Evolutionary conservation across 768 basidiomycete genomes (phyloP).

Genomic region (Guyanaporus albipodus): DNA sequence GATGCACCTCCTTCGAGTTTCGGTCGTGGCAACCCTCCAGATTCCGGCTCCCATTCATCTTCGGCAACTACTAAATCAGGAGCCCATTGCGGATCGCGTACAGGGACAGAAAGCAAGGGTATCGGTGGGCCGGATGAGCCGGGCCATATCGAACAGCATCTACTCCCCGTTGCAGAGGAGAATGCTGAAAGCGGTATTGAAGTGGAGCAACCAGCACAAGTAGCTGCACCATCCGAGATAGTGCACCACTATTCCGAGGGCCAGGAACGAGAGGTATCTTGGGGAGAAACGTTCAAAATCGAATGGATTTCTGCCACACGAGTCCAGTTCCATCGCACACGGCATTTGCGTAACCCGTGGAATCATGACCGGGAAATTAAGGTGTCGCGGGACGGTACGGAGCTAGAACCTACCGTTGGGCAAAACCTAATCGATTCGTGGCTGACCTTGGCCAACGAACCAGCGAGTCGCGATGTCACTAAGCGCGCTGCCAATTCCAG

Average conservation of each 20-base stretch:
- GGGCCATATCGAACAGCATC: conserved; percentile 1
- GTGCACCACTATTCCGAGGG: neutral
- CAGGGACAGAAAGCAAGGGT: conserved; percentile 15
- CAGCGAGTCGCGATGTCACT: neutral
- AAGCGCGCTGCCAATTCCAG: neutral
- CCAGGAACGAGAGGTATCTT: conserved; percentile 33
- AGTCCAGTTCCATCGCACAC: conserved; percentile 71
- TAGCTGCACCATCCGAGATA: neutral
- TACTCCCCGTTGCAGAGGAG: conserved; percentile 27
- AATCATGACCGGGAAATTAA: conserved; percentile 81
- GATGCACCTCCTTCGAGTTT: too few relatives aligned
- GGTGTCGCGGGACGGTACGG: conserved; percentile 87
- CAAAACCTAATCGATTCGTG: conserved; percentile 68
- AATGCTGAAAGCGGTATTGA: conserved; percentile 1
- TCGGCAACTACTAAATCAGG: conserved; percentile 38
- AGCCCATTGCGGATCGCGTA: conserved; percentile 36
- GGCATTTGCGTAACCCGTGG: conserved; percentile 88
- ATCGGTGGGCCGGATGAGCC: conserved; percentile 19
- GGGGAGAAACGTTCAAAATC: conserved; percentile 80
- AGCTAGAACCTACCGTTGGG: conserved; percentile 79
- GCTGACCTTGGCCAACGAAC: conserved; percentile 36
- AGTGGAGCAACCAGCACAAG: conserved; percentile 9
- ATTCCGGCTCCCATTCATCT: neutral
- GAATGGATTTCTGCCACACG: conserved; percentile 75
- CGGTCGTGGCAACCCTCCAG: neutral